Conservation (phyloP, 1,284 basidiomycete genomes). For the Agaricales sp. region DNA sequence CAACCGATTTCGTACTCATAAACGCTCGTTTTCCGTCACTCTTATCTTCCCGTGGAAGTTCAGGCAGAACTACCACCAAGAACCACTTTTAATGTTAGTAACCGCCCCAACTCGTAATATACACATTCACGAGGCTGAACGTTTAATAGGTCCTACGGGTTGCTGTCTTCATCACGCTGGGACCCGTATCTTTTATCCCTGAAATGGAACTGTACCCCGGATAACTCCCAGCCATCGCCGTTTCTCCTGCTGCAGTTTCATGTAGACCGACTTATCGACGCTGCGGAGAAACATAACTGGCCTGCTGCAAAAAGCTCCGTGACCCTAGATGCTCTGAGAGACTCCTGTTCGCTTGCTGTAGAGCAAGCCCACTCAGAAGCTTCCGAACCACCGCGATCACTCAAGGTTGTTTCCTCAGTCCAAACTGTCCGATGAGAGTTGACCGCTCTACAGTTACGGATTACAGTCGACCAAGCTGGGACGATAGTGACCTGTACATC, state of each 20-base stretch:
- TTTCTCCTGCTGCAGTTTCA: conserved; percentile 54
- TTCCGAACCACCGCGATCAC: conserved; percentile 14
- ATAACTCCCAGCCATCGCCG: conserved; percentile 35
- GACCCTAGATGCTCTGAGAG: conserved; percentile 27
- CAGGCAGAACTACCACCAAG: too few relatives aligned
- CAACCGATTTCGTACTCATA: too few relatives aligned
- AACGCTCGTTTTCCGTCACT: too few relatives aligned
- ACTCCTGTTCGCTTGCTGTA: conserved; percentile 33
- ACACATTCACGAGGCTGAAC: neutral
- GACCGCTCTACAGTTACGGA: conserved; percentile 36
- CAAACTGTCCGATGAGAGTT: neutral
- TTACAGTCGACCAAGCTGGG: conserved; percentile 38
- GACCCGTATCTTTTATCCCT: conserved; percentile 36
- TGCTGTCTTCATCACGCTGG: conserved; percentile 48
- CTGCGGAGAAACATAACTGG: conserved; percentile 44
- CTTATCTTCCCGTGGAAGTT: too few relatives aligned
- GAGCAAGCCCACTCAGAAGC: conserved; percentile 13
- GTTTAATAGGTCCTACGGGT: conserved; percentile 18
- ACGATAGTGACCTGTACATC: conserved; percentile 30
- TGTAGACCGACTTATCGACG: conserved; percentile 41
- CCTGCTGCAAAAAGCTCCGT: conserved; percentile 21
- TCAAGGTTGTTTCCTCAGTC: conserved; percentile 19
- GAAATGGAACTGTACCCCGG: conserved; percentile 42
- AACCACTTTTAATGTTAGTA: neutral
- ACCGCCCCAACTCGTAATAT: neutral